phyloP scores from a whole-genome alignment of 2,329 filamentous ascomycete species.

The Fusarium scirpi region DNA sequence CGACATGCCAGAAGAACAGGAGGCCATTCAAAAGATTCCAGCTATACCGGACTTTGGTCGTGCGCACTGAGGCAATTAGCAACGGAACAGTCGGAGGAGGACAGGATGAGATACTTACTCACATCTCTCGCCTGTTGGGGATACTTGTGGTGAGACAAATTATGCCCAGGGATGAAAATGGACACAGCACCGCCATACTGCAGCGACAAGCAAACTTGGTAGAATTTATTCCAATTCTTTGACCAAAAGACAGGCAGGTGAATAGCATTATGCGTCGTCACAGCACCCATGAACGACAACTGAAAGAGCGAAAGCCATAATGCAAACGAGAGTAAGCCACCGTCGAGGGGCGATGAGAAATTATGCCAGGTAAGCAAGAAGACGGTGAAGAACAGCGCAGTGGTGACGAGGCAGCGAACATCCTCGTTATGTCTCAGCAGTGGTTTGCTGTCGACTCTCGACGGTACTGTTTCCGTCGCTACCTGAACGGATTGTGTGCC shows the following conservation, averaged over 20 bases:
- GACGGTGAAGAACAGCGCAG: slow-evolving; percentile 19
- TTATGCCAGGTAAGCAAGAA: slow-evolving; percentile 19
- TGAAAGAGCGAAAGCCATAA: slow-evolving; percentile 27
- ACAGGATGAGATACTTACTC: neutral
- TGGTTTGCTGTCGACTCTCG: neutral
- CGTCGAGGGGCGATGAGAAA: slow-evolving; percentile 13
- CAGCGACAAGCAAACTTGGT: slow-evolving; percentile 27
- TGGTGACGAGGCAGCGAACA: slow-evolving; percentile 20
- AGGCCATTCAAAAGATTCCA: slow-evolving; percentile 27
- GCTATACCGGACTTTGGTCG: slow-evolving; percentile 25
- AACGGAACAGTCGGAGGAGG: neutral
- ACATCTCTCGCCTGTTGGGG: slow-evolving; percentile 26
- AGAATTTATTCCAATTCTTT: slow-evolving; percentile 26
- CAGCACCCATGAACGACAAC: slow-evolving; percentile 23
- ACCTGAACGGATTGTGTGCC: neutral
- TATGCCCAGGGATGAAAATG: slow-evolving; percentile 22
- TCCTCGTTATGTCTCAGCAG: slow-evolving; percentile 19
- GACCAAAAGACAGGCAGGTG: slow-evolving; percentile 18
- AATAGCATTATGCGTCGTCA: slow-evolving; percentile 25
- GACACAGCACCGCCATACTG: slow-evolving; percentile 25
- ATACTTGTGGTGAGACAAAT: slow-evolving; percentile 29
- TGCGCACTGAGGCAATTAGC: slow-evolving; percentile 20
- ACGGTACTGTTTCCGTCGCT: neutral
- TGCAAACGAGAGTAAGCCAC: slow-evolving; percentile 4
- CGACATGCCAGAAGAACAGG: slow-evolving; percentile 23